Conservation (phyloP, 2,329 filamentous ascomycete species). For the Aspergillus sergii region DNA sequence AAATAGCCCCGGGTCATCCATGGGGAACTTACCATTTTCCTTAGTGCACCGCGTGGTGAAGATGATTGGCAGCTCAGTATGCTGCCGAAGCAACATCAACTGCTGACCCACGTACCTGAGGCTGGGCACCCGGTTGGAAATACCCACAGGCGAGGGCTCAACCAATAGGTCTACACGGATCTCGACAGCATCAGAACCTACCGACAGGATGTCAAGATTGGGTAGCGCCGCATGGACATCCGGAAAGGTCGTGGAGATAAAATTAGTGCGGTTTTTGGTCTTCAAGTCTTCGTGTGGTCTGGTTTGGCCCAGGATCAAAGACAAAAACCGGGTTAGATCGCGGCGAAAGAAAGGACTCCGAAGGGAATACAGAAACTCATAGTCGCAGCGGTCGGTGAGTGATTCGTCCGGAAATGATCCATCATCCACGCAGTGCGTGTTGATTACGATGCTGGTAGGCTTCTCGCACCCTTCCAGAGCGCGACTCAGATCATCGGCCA, state of each 20-base stretch:
- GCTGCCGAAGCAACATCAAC: conserved; percentile 79
- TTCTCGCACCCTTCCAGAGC: conserved; percentile 63
- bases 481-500: conserved; percentile 57
- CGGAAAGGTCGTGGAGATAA: conserved; percentile 86
- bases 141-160: conserved; percentile 66
- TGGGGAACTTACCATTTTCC: conserved; percentile 83
- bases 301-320: conserved; percentile 77
- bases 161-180: conserved; percentile 79
- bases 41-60: conserved; percentile 81
- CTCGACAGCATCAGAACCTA: conserved; percentile 83
- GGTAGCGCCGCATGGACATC: conserved; percentile 81
- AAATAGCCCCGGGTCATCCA: conserved; percentile 74
- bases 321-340: conserved; percentile 76
- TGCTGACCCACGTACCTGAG: conserved; percentile 84
- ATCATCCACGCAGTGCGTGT: conserved; percentile 73
- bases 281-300: conserved; percentile 72
- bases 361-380: conserved; percentile 82
- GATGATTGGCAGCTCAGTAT: conserved; percentile 86
- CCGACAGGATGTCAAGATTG: conserved; percentile 83
- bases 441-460: conserved; percentile 67
- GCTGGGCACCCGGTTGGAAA: conserved; percentile 68
- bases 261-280: conserved; percentile 74
- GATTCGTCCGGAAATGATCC: conserved; percentile 68
- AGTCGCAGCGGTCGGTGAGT: conserved; percentile 73
- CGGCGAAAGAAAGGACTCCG: conserved; percentile 68